A percentile compares a stretch with the other conserved stretches of the same genome.
Conservation (phyloP, 2,329 filamentous ascomycete genomes). For the Paracoccidioides brasiliensis region DNA sequence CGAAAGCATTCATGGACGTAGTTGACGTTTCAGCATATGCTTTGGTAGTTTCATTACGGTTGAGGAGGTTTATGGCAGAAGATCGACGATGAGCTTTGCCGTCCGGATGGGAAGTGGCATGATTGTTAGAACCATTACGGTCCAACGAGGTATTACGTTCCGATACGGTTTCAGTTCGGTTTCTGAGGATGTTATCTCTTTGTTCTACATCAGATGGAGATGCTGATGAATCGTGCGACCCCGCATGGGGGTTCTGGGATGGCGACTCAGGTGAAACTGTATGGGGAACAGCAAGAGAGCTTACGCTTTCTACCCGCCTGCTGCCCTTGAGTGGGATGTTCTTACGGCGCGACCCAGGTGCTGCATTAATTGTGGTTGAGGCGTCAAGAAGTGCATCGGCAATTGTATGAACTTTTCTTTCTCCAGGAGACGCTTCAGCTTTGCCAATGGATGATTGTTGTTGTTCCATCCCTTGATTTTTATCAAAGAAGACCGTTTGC, state of each 20-base stretch:
- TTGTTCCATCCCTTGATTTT: constrained; percentile 44
- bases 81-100: constrained; percentile 28
- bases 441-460: constrained; percentile 17
- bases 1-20: constrained; percentile 50
- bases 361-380: constrained; percentile 69
- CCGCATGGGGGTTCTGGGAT: constrained; percentile 21
- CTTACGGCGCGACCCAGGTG: constrained; percentile 36
- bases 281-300: constrained; percentile 9
- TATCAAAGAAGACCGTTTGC: constrained; percentile 88
- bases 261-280: constrained; percentile 25
- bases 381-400: constrained; percentile 84
- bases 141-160: constrained; percentile 14
- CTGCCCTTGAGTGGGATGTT: constrained; percentile 29
- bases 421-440: constrained; percentile 18
- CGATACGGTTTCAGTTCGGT: constrained; percentile 12
- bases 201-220: constrained; percentile 23
- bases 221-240: constrained; percentile 23
- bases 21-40: constrained; percentile 52
- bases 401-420: constrained; percentile 57
- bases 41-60: constrained; percentile 45
- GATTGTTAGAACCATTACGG: constrained; percentile 18
- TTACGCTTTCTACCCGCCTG: constrained; percentile 22
- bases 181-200: constrained; percentile 16
- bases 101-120: constrained; percentile 13
- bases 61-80: constrained; percentile 49